A percentile compares a stretch with the other conserved stretches of the same genome.
Conservation (phyloP, 306 rosid genomes). For the Astragalus glycyphyllos region DNA sequence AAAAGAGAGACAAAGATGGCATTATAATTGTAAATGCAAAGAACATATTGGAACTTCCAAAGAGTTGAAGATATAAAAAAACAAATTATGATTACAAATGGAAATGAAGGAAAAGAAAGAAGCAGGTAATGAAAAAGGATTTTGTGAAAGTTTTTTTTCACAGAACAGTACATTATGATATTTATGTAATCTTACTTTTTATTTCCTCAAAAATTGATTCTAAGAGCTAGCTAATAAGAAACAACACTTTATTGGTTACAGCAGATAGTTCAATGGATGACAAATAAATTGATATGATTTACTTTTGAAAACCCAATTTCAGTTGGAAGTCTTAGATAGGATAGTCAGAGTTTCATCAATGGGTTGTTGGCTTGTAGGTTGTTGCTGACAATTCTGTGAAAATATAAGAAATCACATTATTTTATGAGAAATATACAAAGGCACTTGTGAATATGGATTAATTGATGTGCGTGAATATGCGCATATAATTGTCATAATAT, state of each 20-base stretch:
- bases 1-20: conserved; percentile 1
- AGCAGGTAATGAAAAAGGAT: neutral
- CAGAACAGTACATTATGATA: neutral
- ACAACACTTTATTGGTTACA: neutral
- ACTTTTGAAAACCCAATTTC: no score
- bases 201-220: neutral
- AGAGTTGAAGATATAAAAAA: conserved; percentile 26
- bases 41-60: neutral
- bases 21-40: neutral
- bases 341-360: no score
- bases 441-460: no score
- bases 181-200: neutral
- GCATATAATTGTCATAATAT: no score
- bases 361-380: no score
- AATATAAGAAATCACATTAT: no score
- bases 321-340: no score
- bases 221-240: neutral
- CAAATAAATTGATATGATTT: neutral
- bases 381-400: no score
- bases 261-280: conserved; percentile 14
- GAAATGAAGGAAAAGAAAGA: conserved; percentile 9
- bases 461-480: no score
- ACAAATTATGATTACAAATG: conserved; percentile 5
- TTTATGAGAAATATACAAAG: no score
- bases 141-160: conserved; percentile 10